Percentiles rank a stretch among this genome's conserved stretches.
phyloP scores from a whole-genome alignment of 345 rosid species.

The Toxicodendron radicans region DNA sequence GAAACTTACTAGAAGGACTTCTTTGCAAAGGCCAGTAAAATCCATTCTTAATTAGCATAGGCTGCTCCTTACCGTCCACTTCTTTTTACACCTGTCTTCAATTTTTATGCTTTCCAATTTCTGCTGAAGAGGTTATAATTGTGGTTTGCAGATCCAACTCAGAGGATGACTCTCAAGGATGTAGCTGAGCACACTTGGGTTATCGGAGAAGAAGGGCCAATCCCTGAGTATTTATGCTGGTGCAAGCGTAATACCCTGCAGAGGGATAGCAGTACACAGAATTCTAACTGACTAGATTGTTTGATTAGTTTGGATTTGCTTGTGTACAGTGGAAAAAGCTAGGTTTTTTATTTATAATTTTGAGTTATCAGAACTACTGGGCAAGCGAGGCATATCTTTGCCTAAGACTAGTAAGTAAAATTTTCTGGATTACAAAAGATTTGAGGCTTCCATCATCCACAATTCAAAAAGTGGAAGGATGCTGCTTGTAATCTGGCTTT shows the following conservation, averaged over 20 bases:
- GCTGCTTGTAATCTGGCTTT: background rate
- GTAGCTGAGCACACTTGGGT: slow-evolving; percentile 83
- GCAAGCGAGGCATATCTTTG: background rate
- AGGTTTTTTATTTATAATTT: background rate
- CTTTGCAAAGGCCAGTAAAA: slow-evolving; percentile 77
- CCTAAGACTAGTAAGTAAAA: slow-evolving; percentile 3
- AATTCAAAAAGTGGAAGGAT: background rate
- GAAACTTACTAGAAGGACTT: slow-evolving; percentile 76
- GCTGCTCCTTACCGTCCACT: background rate
- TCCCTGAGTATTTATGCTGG: slow-evolving; percentile 71
- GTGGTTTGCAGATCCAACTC: slow-evolving; percentile 61
- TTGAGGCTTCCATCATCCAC: background rate
- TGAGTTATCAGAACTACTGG: background rate
- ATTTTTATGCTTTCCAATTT: background rate
- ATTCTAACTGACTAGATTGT: slow-evolving; percentile 28
- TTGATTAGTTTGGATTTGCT: slow-evolving; percentile 18
- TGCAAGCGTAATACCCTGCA: slow-evolving; percentile 61
- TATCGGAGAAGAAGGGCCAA: slow-evolving; percentile 61
- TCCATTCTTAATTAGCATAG: background rate
- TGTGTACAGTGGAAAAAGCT: slow-evolving; percentile 30
- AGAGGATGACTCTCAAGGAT: slow-evolving; percentile 68
- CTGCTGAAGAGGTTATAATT: slow-evolving; percentile 13
- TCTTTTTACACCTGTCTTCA: background rate
- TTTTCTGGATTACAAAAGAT: slow-evolving; percentile 9
- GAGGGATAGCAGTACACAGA: slow-evolving; percentile 23